These are phyloP conservation scores for Sporopachydermia quercuum DNA, from an alignment of 805 yeast species.

Conservation along the genomic window DNA sequence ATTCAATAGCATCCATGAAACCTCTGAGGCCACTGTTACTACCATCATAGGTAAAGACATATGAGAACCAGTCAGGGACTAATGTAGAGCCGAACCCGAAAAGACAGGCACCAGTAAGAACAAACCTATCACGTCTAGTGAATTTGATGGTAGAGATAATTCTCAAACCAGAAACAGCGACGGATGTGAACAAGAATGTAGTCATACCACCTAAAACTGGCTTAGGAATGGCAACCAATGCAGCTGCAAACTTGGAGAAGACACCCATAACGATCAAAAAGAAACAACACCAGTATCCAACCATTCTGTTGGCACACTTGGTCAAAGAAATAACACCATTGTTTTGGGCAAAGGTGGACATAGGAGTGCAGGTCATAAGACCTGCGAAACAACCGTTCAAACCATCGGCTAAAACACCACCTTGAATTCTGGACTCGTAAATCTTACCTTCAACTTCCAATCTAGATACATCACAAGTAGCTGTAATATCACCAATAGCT, in stretches of 20 bases:
- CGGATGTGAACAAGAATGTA: conserved; percentile 42
- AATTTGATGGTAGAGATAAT: conserved; percentile 33
- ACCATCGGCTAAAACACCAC: conserved; percentile 32
- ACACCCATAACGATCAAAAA: conserved; percentile 60
- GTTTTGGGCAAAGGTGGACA: conserved; percentile 33
- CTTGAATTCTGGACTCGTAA: conserved; percentile 30
- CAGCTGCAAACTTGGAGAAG: conserved; percentile 58
- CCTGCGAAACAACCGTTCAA: conserved; percentile 27
- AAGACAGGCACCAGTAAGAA: conserved; percentile 25
- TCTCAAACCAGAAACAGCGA: conserved; percentile 42
- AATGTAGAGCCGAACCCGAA: conserved; percentile 27
- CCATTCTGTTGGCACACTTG: conserved; percentile 30
- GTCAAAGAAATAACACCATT: conserved; percentile 33
- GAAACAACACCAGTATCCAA: conserved; percentile 54
- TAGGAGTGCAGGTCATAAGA: conserved; percentile 28
- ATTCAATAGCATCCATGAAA: conserved; percentile 26
- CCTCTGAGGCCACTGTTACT: conserved; percentile 21
- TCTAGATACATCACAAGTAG: conserved; percentile 32
- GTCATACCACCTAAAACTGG: conserved; percentile 43
- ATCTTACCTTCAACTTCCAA: conserved; percentile 30
- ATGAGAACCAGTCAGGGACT: conserved; percentile 23
- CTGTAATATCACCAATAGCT: conserved; percentile 33
- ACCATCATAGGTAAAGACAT: conserved; percentile 27
- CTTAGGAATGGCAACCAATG: conserved; percentile 49
- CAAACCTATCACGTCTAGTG: conserved; percentile 28